These are phyloP conservation scores for Trapa bicornis DNA, from an alignment of 345 rosid genomes.

Conservation along the genomic window DNA sequence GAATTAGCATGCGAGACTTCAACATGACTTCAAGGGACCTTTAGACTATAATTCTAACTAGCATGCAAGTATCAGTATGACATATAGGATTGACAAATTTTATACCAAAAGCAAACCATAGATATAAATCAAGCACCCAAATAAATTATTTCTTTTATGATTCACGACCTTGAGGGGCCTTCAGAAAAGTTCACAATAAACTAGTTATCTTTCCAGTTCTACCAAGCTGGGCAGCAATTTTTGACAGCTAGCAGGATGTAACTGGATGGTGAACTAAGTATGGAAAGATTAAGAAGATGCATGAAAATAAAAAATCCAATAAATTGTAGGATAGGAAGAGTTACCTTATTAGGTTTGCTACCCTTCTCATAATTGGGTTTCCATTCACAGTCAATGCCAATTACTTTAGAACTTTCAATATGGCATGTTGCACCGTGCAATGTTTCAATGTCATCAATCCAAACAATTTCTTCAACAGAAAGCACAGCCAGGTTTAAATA, in stretches of 20 bases:
- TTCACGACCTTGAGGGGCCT: background rate
- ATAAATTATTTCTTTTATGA: background rate
- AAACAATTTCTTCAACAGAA: constrained; percentile 42
- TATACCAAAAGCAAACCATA: background rate
- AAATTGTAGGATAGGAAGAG: background rate
- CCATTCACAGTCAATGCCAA: constrained; percentile 94
- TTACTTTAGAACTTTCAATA: constrained; percentile 63
- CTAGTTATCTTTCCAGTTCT: background rate
- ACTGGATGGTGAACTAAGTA: background rate
- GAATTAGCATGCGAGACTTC: background rate
- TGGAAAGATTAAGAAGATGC: background rate
- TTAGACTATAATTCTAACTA: no score
- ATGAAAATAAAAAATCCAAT: background rate
- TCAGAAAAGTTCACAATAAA: background rate
- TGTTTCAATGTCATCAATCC: constrained; percentile 67
- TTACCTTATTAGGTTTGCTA: constrained; percentile 65
- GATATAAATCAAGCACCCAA: background rate
- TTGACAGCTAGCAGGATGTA: background rate
- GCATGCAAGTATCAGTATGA: background rate
- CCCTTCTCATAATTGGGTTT: constrained; percentile 80
- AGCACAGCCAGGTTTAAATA: constrained; percentile 59
- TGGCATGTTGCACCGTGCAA: constrained; percentile 38
- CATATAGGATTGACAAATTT: background rate
- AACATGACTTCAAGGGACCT: background rate
- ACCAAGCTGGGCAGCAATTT: background rate